Percentiles rank a stretch among this genome's conserved stretches.
Conservation (phyloP, 768 basidiomycete genomes). For the Tricholoma sp. region DNA sequence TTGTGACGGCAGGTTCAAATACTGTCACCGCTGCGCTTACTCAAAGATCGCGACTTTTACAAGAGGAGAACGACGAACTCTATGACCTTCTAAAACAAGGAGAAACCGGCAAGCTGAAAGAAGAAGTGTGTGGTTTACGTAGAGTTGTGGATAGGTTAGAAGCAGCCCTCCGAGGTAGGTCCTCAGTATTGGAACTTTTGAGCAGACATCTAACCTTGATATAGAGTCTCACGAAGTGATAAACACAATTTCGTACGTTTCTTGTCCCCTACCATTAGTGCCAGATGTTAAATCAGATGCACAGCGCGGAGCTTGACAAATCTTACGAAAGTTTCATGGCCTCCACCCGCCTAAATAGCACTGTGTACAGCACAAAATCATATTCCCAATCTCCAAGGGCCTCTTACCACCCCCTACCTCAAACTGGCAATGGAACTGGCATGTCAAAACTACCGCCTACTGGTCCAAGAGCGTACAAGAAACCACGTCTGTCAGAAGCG, state of each 20-base stretch:
- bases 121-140: conserved; percentile 68
- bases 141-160: conserved; percentile 67
- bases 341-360: conserved; percentile 36
- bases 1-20: conserved; percentile 33
- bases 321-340: conserved; percentile 59
- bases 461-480: conserved; percentile 77
- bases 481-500: conserved; percentile 63
- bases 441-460: conserved; percentile 62
- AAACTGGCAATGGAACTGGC: conserved; percentile 25
- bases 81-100: conserved; percentile 69
- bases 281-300: conserved; percentile 12
- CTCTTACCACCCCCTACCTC: conserved; percentile 31
- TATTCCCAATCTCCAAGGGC: conserved; percentile 46
- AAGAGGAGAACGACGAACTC: conserved; percentile 85
- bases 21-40: conserved; percentile 71
- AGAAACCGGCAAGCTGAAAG: conserved; percentile 78
- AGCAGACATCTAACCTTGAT: conserved; percentile 2
- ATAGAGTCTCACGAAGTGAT: conserved; percentile 78
- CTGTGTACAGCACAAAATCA: conserved; percentile 29
- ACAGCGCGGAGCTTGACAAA: conserved; percentile 73
- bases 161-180: conserved; percentile 68
- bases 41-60: conserved; percentile 65
- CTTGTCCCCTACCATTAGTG: conserved; percentile 8
- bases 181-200: not conserved
- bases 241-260: conserved; percentile 62